phyloP scores from a whole-genome alignment of 2,329 filamentous ascomycete genomes.

The Arachnopeziza araneosa region DNA sequence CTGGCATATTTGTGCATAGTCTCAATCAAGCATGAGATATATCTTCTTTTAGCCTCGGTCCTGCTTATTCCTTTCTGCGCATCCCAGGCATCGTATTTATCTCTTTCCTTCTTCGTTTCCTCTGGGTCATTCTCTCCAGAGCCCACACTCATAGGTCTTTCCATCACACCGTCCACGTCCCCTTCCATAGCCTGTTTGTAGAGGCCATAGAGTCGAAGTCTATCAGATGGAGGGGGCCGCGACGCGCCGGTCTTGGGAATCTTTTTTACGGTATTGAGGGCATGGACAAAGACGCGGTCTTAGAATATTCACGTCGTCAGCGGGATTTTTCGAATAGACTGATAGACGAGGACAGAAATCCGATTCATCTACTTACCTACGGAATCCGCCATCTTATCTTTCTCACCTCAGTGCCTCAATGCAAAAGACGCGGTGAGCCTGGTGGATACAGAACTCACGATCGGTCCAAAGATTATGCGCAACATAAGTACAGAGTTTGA shows the following conservation, averaged over 20 bases:
- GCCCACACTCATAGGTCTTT: conserved; percentile 64
- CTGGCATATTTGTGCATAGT: conserved; percentile 96
- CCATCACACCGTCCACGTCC: conserved; percentile 90
- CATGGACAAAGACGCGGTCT: conserved; percentile 99
- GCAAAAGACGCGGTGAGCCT: not conserved
- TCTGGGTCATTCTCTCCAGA: conserved; percentile 46
- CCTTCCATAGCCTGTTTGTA: conserved; percentile 99
- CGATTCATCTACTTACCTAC: conserved; percentile 38
- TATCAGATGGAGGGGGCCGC: conserved; percentile 77
- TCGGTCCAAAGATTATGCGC: not conserved
- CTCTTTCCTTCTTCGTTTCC: conserved; percentile 44
- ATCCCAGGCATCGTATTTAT: conserved; percentile 95
- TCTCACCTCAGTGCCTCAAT: conserved; percentile 1
- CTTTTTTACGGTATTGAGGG: conserved; percentile 96
- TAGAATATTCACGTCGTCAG: not conserved
- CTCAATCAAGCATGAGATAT: conserved; percentile 89
- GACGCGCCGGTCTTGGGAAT: conserved; percentile 89
- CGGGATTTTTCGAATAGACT: not conserved
- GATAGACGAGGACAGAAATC: not conserved
- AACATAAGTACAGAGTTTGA: not conserved
- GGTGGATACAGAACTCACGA: not conserved
- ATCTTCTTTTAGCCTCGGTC: conserved; percentile 89
- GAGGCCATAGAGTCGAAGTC: conserved; percentile 89
- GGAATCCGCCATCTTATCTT: conserved; percentile 45
- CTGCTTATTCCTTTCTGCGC: conserved; percentile 74